Base-by-base conservation (phyloP, 163 green algal genomes). In the Prototheca wickerhamii region DNA sequence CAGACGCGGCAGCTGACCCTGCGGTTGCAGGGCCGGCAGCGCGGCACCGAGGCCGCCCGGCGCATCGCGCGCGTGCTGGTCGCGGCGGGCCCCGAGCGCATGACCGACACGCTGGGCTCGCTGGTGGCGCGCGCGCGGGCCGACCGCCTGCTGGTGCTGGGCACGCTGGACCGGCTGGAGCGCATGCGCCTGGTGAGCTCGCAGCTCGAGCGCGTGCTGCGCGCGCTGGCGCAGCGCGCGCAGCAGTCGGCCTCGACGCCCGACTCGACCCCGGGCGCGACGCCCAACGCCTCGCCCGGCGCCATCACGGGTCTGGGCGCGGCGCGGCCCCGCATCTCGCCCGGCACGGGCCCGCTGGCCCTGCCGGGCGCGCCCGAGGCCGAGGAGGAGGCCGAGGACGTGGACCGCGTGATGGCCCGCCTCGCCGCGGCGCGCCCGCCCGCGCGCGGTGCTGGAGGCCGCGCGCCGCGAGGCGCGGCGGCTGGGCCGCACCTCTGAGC, bases 111-210 rank as follows among this genome's bases (percentile, higher is more conserved):
- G 55, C 61, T 83, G 35, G 70, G 64, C 7, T 56, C 62, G 7
- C 58, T 74, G 46, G 58, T 81, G 5, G 65, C 52, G 0, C 59
- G 61, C 23, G n/a, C 50, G 12, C 59, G 54, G 35, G 30, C 28
- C 37, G 78, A 78, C 46, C 80, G 80, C 7, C 71, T 86, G 26
- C 51, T 65, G 8, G 73, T 87, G 69, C 73, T 89, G 69, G 58
- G 70, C 4, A 70, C 79, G 12, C 54, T 86, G 26, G 78, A 84
- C 58, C 62, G 68, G 25, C 67, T 46, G 4, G 37, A 31, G 15
- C 67, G 82, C 18, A 57, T 87, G 66, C 66, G 63, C 20, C 17
- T 64, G 42, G 55, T 64, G 42, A 12, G 55, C 5, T 21, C n/a
- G 23, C 21, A 68, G 40, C 28, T 56, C 37, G 30, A 58, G 25